Evolutionary conservation across 1,284 basidiomycete species (phyloP).

Genomic region (Rhodotorula sp.): DNA sequence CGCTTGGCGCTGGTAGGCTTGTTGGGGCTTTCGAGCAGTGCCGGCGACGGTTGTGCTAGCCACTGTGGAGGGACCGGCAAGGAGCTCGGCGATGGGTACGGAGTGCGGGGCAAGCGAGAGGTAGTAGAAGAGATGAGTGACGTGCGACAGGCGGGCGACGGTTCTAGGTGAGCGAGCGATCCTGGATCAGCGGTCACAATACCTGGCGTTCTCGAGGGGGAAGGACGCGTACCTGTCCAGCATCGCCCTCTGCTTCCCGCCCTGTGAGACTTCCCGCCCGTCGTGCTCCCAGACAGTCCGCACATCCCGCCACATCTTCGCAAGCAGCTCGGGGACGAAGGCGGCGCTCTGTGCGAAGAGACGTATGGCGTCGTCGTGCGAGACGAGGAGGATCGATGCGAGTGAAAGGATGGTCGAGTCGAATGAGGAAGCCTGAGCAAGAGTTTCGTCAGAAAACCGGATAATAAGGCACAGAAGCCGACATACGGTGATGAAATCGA

Average conservation of each 20-base stretch:
- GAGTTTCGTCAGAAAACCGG: too few relatives aligned
- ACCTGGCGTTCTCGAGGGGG: too few relatives aligned
- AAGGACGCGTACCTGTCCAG: constrained; percentile 23
- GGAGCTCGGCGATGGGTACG: constrained; percentile 15
- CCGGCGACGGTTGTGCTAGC: neutral
- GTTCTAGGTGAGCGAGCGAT: constrained; percentile 7
- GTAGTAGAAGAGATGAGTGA: constrained; percentile 34
- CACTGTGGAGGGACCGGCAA: neutral
- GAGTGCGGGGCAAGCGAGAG: constrained; percentile 27
- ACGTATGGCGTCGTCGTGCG: constrained; percentile 27
- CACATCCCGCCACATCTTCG: constrained; percentile 26
- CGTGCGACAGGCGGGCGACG: constrained; percentile 14
- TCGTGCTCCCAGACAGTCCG: constrained; percentile 34
- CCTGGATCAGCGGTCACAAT: too few relatives aligned
- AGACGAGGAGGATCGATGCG: constrained; percentile 13
- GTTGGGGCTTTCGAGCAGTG: neutral
- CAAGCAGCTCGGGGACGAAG: constrained; percentile 33
- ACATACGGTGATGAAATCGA: constrained; percentile 1
- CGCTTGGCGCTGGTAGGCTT: neutral
- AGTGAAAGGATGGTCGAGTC: constrained; percentile 21
- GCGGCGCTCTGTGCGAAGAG: constrained; percentile 14
- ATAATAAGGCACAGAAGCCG: neutral
- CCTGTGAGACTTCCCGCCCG: constrained; percentile 4
- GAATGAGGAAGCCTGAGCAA: constrained; percentile 7
- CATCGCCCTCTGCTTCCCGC: neutral